Conservation (phyloP, 495 filamentous ascomycete species). For the Daldinia decipiens region DNA sequence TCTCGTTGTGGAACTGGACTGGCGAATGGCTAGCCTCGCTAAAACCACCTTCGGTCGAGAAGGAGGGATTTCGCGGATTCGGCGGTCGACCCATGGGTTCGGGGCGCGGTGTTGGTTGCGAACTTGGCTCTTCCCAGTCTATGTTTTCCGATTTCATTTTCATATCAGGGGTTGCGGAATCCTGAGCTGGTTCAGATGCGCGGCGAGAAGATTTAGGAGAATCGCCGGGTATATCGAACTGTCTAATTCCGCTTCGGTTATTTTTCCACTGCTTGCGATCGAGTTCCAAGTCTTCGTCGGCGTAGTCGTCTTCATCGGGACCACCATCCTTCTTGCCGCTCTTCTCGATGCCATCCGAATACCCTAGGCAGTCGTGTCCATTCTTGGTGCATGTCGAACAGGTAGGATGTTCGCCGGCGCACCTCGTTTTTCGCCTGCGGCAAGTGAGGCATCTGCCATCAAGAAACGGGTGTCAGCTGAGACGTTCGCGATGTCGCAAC, state of each 20-base stretch:
- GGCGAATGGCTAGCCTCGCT: slow-evolving; percentile 56
- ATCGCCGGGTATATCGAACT: slow-evolving; percentile 36
- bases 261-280: slow-evolving; percentile 51
- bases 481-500: slow-evolving; percentile 35
- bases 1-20: slow-evolving; percentile 60
- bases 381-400: slow-evolving; percentile 81
- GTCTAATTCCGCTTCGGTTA: slow-evolving; percentile 35
- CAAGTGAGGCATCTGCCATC: slow-evolving; percentile 75
- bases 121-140: slow-evolving; percentile 47
- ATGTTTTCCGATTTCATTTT: slow-evolving; percentile 45
- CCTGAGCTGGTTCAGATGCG: slow-evolving; percentile 41
- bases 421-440: slow-evolving; percentile 84
- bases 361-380: slow-evolving; percentile 76
- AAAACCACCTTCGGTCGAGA: slow-evolving; percentile 54
- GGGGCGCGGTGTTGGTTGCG: slow-evolving; percentile 46
- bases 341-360: slow-evolving; percentile 63
- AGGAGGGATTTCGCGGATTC: slow-evolving; percentile 50
- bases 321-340: slow-evolving; percentile 52
- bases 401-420: slow-evolving; percentile 78
- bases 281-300: slow-evolving; percentile 50
- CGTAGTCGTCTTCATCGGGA: slow-evolving; percentile 45
- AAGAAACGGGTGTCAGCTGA: slow-evolving; percentile 31
- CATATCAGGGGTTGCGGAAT: slow-evolving; percentile 36
- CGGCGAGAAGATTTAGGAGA: slow-evolving; percentile 32
- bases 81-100: slow-evolving; percentile 34